phyloP scores from a whole-genome alignment of 2,329 filamentous ascomycete genomes.

The Fusarium papillatum region DNA sequence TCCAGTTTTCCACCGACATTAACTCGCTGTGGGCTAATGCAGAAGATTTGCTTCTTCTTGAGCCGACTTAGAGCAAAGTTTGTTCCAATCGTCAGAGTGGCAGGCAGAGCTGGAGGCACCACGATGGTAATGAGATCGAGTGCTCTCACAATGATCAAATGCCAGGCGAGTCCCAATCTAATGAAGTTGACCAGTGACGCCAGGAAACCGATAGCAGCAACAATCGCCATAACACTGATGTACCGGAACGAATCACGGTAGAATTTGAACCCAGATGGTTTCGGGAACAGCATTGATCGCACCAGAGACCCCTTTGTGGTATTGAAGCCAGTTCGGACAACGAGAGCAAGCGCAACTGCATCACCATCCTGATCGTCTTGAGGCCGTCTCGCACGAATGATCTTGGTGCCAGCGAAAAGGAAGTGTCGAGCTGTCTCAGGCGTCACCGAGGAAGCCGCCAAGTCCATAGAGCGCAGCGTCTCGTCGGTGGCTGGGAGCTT shows the following conservation, averaged over 20 bases:
- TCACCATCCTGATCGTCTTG: conserved; percentile 90
- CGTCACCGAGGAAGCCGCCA: conserved; percentile 85
- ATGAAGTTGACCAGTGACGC: conserved; percentile 96
- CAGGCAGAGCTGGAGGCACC: conserved; percentile 93
- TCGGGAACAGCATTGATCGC: conserved; percentile 98
- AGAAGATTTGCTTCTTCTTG: conserved; percentile 93
- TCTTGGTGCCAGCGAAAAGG: conserved; percentile 95
- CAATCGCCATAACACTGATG: conserved; percentile 93
- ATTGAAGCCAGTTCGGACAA: conserved; percentile 95
- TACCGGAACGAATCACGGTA: conserved; percentile 98
- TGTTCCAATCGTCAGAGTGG: conserved; percentile 95
- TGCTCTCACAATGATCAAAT: conserved; percentile 91
- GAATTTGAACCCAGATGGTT: conserved; percentile 98
- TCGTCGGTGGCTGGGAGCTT: conserved; percentile 89
- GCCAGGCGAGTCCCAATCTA: conserved; percentile 85
- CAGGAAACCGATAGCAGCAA: conserved; percentile 89
- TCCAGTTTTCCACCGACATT: conserved; percentile 98
- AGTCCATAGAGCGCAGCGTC: conserved; percentile 80
- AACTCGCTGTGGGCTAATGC: conserved; percentile 96
- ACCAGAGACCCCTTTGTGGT: conserved; percentile 97
- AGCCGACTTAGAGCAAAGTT: conserved; percentile 92
- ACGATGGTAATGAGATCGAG: conserved; percentile 98
- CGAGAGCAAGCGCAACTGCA: conserved; percentile 91
- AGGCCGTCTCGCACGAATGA: conserved; percentile 89
- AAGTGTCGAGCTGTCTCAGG: conserved; percentile 90